Conservation (phyloP, 495 filamentous ascomycete species). For the Friedmanniomyces simplex region DNA sequence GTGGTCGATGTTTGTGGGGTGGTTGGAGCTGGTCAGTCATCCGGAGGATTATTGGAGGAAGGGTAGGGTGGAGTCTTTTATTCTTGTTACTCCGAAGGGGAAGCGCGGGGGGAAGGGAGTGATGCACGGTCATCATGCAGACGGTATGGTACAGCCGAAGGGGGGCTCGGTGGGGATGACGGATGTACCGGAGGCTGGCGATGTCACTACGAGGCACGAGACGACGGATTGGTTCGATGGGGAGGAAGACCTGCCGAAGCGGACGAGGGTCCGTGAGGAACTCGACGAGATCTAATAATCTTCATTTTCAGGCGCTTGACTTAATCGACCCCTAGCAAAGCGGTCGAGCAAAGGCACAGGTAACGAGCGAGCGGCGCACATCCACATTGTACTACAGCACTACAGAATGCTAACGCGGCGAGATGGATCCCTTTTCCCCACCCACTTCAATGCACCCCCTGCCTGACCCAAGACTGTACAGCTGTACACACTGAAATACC, state of each 20-base stretch:
- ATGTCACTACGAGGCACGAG: background rate
- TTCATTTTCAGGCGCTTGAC: no score
- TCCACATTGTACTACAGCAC: background rate
- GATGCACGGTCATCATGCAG: background rate
- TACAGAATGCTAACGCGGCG: background rate
- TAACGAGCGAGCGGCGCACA: background rate
- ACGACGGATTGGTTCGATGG: background rate
- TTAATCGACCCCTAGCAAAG: no score
- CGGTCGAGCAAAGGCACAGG: no score
- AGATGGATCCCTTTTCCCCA: background rate
- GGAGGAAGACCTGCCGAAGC: background rate
- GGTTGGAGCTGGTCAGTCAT: slow-evolving; percentile 22
- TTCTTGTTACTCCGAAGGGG: background rate
- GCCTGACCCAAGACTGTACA: background rate
- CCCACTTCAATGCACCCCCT: background rate
- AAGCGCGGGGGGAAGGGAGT: background rate
- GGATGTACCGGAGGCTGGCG: background rate
- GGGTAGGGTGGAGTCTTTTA: background rate
- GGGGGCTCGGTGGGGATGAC: background rate
- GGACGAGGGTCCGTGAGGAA: background rate
- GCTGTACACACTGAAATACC: background rate
- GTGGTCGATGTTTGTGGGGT: slow-evolving; percentile 28
- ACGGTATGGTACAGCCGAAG: background rate
- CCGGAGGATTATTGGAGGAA: background rate
- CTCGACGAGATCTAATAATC: background rate